Conservation (phyloP, 2,329 filamentous ascomycete genomes). For the Lasiodiplodia gonubiensis region DNA sequence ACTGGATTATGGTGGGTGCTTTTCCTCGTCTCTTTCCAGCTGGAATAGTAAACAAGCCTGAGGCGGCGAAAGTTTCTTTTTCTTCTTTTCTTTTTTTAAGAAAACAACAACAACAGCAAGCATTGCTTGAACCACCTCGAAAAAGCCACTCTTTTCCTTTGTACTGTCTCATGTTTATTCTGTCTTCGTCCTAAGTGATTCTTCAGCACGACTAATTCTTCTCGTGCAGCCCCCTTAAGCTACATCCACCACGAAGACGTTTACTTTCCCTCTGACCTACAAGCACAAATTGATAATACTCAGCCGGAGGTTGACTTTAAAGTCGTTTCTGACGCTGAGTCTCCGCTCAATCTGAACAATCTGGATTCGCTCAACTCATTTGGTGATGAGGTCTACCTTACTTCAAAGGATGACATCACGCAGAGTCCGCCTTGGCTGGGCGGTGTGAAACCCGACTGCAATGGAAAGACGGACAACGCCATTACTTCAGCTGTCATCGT, state of each 20-base stretch:
- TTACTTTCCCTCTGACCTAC: slow-evolving; percentile 53
- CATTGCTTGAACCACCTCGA: not conserved
- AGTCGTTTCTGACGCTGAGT: slow-evolving; percentile 40
- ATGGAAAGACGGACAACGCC: slow-evolving; percentile 58
- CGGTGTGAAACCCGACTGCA: slow-evolving; percentile 59
- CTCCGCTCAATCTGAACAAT: slow-evolving; percentile 50
- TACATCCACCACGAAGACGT: slow-evolving; percentile 51
- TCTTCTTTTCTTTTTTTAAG: too few relatives aligned
- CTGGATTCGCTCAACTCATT: slow-evolving; percentile 50
- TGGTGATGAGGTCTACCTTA: slow-evolving; percentile 49
- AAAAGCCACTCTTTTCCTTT: not conserved
- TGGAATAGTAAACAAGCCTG: not conserved
- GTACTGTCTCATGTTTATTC: not conserved
- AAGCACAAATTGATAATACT: slow-evolving; percentile 49
- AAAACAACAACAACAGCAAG: too few relatives aligned
- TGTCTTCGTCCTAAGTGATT: not conserved
- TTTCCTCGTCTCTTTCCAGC: not conserved
- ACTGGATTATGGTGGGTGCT: slow-evolving; percentile 44
- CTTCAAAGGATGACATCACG: slow-evolving; percentile 51
- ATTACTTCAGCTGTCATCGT: slow-evolving; percentile 62
- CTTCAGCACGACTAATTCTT: not conserved
- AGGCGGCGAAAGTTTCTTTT: not conserved
- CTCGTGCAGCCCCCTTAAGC: slow-evolving; percentile 48
- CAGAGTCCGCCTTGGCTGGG: slow-evolving; percentile 51
- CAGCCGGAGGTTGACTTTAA: slow-evolving; percentile 47